These are phyloP conservation scores for Boletus semigastroideus DNA, from an alignment of 1,284 basidiomycete genomes.

Conservation along the genomic window DNA sequence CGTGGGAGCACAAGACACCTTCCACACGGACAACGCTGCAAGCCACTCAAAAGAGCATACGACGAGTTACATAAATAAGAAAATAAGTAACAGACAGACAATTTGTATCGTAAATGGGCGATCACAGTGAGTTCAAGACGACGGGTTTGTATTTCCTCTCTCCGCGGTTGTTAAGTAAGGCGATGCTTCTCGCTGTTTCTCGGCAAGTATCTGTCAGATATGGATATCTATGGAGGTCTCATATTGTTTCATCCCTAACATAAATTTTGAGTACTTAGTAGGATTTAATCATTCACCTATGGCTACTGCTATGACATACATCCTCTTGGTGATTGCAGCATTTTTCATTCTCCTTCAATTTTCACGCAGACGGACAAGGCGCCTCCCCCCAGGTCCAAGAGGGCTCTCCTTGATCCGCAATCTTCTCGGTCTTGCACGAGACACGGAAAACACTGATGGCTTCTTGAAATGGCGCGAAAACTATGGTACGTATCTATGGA, in stretches of 20 bases:
- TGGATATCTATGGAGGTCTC: no score
- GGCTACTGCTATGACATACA: background rate
- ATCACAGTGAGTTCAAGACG: background rate
- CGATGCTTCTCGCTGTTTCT: background rate
- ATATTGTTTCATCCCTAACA: no score
- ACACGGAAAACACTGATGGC: background rate
- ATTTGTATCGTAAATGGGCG: no score
- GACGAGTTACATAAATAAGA: no score
- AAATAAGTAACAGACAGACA: no score
- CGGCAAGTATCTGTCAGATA: no score
- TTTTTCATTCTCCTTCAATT: slow-evolving; percentile 1
- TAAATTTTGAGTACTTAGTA: no score
- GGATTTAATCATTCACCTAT: background rate
- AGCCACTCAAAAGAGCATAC: no score
- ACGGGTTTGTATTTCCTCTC: background rate
- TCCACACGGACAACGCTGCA: no score
- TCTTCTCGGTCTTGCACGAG: background rate
- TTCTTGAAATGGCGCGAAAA: slow-evolving; percentile 10
- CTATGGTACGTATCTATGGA: background rate
- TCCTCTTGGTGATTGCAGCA: background rate
- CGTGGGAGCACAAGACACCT: no score
- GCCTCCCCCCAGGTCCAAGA: slow-evolving; percentile 13
- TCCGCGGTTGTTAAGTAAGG: background rate
- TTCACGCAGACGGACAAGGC: background rate
- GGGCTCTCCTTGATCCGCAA: slow-evolving; percentile 10